phyloP scores from a whole-genome alignment of 441 rosid species.

The Raphanus hybrid region DNA sequence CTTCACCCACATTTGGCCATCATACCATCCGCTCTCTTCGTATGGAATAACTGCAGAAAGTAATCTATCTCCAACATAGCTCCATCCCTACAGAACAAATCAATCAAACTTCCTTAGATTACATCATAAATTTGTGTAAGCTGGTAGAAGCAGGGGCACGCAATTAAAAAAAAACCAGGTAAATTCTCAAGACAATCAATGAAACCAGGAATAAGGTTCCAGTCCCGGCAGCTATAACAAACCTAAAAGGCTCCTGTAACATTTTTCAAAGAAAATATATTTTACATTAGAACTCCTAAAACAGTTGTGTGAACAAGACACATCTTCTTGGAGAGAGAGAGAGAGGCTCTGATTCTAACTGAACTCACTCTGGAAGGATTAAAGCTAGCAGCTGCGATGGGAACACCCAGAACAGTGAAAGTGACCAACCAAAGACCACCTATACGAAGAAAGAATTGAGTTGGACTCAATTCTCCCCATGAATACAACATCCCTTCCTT shows the following conservation, averaged over 20 bases:
- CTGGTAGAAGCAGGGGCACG: not conserved
- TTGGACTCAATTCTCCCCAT: slow-evolving; percentile 85
- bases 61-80: slow-evolving; percentile 93
- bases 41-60: slow-evolving; percentile 94
- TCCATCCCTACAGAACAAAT: slow-evolving; percentile 71
- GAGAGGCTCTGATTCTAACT: not conserved
- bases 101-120: not conserved
- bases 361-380: slow-evolving; percentile 76
- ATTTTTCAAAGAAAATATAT: not conserved
- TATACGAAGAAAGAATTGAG: slow-evolving; percentile 70
- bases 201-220: slow-evolving; percentile 90
- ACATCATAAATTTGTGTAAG: not conserved
- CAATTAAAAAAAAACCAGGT: slow-evolving; percentile 59
- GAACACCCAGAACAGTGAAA: slow-evolving; percentile 83
- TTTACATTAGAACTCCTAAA: not conserved
- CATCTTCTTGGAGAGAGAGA: not conserved
- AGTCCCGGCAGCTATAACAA: slow-evolving; percentile 88
- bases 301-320: not conserved
- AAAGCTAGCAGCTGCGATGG: slow-evolving; percentile 94
- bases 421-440: slow-evolving; percentile 87
- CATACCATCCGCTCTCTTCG: slow-evolving; percentile 99
- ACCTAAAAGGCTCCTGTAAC: slow-evolving; percentile 86
- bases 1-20: slow-evolving; percentile 97
- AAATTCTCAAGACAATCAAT: slow-evolving; percentile 77
- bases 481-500: slow-evolving; percentile 84